Evolutionary conservation across 805 yeast species (phyloP), one percentile per base, ranked within the genome.

Genomic region (Ogataea corticis): DNA sequence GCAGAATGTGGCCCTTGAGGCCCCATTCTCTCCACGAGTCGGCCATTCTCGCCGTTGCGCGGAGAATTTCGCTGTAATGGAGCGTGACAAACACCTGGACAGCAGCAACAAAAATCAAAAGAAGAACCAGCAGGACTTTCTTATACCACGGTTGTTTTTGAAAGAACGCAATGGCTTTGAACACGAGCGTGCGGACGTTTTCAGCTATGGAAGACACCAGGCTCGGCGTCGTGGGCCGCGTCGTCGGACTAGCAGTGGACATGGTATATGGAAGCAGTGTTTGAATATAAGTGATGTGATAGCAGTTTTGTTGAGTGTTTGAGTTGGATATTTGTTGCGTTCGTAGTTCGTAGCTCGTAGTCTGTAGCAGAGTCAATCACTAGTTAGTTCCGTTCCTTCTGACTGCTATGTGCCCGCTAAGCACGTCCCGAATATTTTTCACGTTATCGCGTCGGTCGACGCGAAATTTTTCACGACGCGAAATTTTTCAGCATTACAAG

Each of bases 1-100:
- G 59, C 0, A 80, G 51, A 3, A 73, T 7, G 5, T 39, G 44
- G 3, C 68, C 68, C 32, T 38, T 51, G 16, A 50, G 12, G 0
- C 66, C 66, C 50, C 51, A 53, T 0, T 33, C 23, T 3, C 48
- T 38, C 70, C 82, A 72, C n/a, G 62, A 59, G 40, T 79, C 75
- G 0, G 87, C 72, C 3, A 73, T 45, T 0, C 49, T 49, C 1
- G 75, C 74, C 48, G 79, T 56, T 16, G 63, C 52, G 7, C 65
- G 50, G 3, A 79, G 56, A 16, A 77, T 46, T 10, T 45, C 49
- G 16, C 57, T 56, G 54, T 75, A 75, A 59, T 71, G 71, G 2
- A 70, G 51, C 10, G 71, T 39, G 11, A 57, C 55, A 14, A 56
- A 16, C 2, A 62, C 16, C 10, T 47, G 50, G 3, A 45, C 7